phyloP scores from a whole-genome alignment of 441 rosid genomes.

The Populus hybrid region DNA sequence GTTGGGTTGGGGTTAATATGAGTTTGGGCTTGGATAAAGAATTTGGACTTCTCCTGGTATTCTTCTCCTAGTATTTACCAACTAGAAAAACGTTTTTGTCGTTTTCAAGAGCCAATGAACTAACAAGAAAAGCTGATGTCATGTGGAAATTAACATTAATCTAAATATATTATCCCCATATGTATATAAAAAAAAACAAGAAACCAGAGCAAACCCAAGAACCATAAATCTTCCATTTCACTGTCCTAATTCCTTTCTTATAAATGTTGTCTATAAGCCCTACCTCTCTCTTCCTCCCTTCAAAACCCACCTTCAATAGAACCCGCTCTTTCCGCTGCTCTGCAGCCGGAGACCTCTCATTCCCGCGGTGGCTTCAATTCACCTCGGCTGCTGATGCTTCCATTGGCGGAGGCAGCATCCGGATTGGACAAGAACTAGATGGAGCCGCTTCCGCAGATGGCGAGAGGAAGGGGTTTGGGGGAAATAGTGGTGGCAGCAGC shows the following conservation, averaged over 20 bases:
- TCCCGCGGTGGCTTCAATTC: constrained; percentile 43
- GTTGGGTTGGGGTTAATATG: too few relatives aligned
- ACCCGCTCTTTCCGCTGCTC: constrained; percentile 48
- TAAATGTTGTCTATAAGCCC: constrained; percentile 56
- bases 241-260: background rate
- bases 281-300: constrained; percentile 35
- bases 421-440: constrained; percentile 42
- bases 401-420: constrained; percentile 26
- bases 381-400: constrained; percentile 38
- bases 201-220: background rate
- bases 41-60: background rate
- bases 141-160: too few relatives aligned
- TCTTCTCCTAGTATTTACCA: background rate
- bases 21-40: too few relatives aligned
- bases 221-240: background rate
- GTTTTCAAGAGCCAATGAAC: background rate
- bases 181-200: background rate
- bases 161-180: background rate
- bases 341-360: constrained; percentile 44
- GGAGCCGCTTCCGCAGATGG: constrained; percentile 11
- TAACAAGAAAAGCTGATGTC: background rate
- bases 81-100: background rate
- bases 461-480: constrained; percentile 30
- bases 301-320: constrained; percentile 23
- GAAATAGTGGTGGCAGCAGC: constrained; percentile 27